phyloP scores from a whole-genome alignment of 2,329 filamentous ascomycete genomes.

The Neocatenulostroma microsporum region DNA sequence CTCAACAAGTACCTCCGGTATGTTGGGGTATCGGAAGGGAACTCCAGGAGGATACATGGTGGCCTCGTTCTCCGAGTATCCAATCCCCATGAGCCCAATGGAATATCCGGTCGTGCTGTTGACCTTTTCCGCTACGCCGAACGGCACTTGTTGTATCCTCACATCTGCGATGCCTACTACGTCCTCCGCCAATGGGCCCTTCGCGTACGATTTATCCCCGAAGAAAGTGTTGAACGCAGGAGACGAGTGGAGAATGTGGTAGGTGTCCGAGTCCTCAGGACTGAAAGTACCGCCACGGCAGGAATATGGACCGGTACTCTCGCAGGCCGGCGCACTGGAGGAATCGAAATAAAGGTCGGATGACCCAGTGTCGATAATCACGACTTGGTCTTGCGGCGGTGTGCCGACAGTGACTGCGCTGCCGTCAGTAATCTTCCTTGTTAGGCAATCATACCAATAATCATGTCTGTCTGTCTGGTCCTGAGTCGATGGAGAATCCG shows the following conservation, averaged over 20 bases:
- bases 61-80: conserved; percentile 24
- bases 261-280: conserved; percentile 19
- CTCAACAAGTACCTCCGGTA: conserved; percentile 24
- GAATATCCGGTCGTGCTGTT: conserved; percentile 22
- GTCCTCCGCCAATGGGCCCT: conserved; percentile 23
- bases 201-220: conserved; percentile 20
- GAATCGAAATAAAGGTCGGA: conserved; percentile 27
- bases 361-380: conserved; percentile 29
- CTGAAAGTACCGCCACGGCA: conserved; percentile 26
- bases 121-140: conserved; percentile 23
- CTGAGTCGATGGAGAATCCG: too few relatives aligned
- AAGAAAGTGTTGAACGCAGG: conserved; percentile 25
- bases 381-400: conserved; percentile 24
- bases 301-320: conserved; percentile 11
- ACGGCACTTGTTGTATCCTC: conserved; percentile 20
- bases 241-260: conserved; percentile 15
- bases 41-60: too few relatives aligned
- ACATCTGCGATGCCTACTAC: conserved; percentile 24
- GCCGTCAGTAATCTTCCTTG: background rate
- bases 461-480: too few relatives aligned
- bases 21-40: conserved; percentile 23
- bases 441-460: too few relatives aligned
- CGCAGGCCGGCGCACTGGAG: conserved; percentile 18
- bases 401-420: conserved; percentile 24
- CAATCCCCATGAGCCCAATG: conserved; percentile 26